These are phyloP conservation scores for Verticillium albo-atrum DNA, from an alignment of 2,329 filamentous ascomycete species.

Conservation along the genomic window DNA sequence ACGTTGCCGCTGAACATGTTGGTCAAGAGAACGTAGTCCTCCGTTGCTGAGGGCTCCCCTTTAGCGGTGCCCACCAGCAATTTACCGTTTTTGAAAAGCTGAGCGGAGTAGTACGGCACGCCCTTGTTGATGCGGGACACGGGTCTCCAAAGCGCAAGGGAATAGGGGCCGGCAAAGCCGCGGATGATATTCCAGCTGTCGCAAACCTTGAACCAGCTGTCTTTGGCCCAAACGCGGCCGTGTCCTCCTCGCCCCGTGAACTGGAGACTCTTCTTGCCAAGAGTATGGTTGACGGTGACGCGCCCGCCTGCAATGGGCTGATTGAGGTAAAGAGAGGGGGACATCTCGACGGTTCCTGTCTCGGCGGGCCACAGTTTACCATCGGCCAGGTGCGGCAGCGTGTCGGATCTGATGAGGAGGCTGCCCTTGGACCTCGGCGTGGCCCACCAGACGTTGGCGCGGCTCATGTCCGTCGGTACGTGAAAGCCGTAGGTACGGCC, in stretches of 20 bases:
- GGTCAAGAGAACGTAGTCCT: slow-evolving; percentile 1
- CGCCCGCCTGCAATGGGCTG: not conserved
- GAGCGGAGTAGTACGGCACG: not conserved
- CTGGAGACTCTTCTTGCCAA: too few relatives aligned
- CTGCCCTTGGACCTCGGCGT: not conserved
- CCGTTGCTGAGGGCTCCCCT: not conserved
- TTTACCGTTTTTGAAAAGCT: slow-evolving; percentile 1
- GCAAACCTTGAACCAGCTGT: slow-evolving; percentile 2
- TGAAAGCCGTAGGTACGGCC: not conserved
- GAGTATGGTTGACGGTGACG: not conserved
- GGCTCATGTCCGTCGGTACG: not conserved
- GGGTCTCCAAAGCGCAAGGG: not conserved
- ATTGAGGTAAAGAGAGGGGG: not conserved
- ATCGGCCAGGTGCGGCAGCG: not conserved
- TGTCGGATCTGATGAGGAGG: not conserved
- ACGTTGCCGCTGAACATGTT: not conserved
- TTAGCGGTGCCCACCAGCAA: not conserved
- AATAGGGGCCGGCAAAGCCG: slow-evolving; percentile 1
- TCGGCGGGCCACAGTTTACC: not conserved
- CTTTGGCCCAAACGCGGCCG: not conserved
- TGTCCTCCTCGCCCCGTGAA: slow-evolving; percentile 1
- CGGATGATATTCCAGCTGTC: not conserved
- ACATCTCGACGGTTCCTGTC: not conserved
- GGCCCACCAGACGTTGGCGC: not conserved
- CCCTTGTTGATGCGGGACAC: not conserved